Base-by-base conservation (phyloP, 2,329 filamentous ascomycete genomes). In the Beauveria asiatica region DNA sequence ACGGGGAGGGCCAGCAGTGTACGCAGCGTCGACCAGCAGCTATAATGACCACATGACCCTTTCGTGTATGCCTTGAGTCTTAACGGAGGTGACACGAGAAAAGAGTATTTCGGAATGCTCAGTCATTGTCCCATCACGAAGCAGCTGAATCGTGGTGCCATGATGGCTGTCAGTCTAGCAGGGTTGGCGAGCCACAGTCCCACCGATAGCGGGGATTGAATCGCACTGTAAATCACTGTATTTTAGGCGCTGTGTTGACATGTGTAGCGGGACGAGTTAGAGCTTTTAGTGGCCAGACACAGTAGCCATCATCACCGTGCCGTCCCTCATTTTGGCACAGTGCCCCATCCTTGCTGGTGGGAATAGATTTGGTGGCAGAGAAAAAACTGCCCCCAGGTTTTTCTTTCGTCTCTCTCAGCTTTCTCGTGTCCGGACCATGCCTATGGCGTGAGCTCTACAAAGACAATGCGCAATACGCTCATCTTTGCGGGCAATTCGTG, bases 401-500 rank as follows among this genome's bases (percentile, higher is more conserved):
- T 59, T 51, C 60, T 46, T 60, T 65, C 68, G 68, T 65, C 65
- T 70, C 59, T 59, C 61, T 59, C 62, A 52, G 59, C 65, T 65
- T 65, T 66, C 62, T 49, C 16, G 37, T 59, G 57, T 66, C 63
- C 63, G 64, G 62, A 59, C 51, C 52, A 30, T 44, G 44, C 60
- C 60, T 52, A 62, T 54, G 62, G 69, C 67, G 67, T 66, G 65
- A 69, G 21, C 37, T 63, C 16, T 69, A 74, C 69, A 66, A 86
- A 61, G 69, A 75, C 68, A 66, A 86, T 86, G 83, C 80, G 84
- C 69, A 85, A 85, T 70, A 87, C 84, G 59, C 77, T 87, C 67
- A 84, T 88, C 66, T 88, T 88, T 70, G 80, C 84, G 68, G 85
- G 85, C 76, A 84, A 83, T 63, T 87, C 84, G 57, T 87, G 84